Evolutionary conservation across 202 grass and related monocot genomes (phyloP), one percentile per base, ranked within the genome.

Genomic region (Schoenoplectus tabernaemontani): DNA sequence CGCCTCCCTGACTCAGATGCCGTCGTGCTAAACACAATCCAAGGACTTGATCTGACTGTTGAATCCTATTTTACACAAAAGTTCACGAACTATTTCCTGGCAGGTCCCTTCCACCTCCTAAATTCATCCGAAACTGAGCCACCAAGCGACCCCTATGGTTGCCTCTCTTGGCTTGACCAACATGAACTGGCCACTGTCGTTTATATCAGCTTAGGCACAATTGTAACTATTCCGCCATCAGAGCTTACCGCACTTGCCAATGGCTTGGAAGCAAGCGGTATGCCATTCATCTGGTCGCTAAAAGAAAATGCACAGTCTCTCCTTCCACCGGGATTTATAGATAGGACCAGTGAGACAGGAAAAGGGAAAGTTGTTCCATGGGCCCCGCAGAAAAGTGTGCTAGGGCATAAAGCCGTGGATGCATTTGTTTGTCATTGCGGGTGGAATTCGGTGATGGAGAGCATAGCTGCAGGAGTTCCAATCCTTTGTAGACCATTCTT

Each of bases 51-150:
- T 16, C 65, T 41, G 1, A 50, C 77, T 0, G 30, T 85, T 12
- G 60, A 83, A 6, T 75, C 86, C 0, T 82, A 46, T 0, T 76
- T 93, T 41, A 17, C 47, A 5, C 36, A 78, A 22, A 19, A 28
- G 12, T 90, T 97, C 23, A 61, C 57, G 0, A 63, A 77, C 37
- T 84, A 67, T 75, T 77, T 93, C 8, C 76, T 83, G 0, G 4
- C 87, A 13, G 90, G 91, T 13, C 93, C 90, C 10, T 86, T 88
- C 87, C 87, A 93, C 80, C 91, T 97, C 59, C 87, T 97, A 41
- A 57, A 76, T 6, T 76, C 22, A 20, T 9, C 17, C n/a, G 46
- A 28, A 9, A 37, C 0, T 7, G 19, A 24, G 8, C 7, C 9
- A 62, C 0, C 80, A 6, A 12, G 10, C 24, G 86, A 93, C 65